Evolutionary conservation across 2,329 filamentous ascomycete genomes (phyloP), one percentile per base, ranked within the genome.

Genomic region (Ramularia endophylla): DNA sequence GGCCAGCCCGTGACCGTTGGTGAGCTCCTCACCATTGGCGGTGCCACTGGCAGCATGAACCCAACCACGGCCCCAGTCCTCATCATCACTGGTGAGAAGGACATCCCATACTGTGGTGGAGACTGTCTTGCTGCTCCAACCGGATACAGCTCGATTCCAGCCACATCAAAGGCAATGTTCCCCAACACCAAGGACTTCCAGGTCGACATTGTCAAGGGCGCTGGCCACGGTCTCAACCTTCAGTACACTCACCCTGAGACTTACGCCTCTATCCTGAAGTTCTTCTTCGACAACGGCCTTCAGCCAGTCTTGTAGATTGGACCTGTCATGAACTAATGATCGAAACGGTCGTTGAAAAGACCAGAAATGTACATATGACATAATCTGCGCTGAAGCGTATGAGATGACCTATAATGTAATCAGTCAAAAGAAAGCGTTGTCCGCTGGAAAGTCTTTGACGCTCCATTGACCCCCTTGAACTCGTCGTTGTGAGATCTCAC

Each of bases 81-180:
- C 33, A 67, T 83, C 36, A 68, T 83, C 43, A 81, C 77, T 22
- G 78, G 79, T 43, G 73, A 80, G 36, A 71, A 74, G 12, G 60
- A 63, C 36, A 40, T 61, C 8, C 58, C 58, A 5, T 83, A 78
- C 59, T 83, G 80, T 44, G 80, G 78, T 3, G 75, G 77, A 18
- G 72, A 82, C 58, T 83, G 78, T 62, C 54, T 65, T 3, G 64
- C 60, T 15, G 43, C 54, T 15, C 51, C 55, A 5, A 74, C 70
- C 0, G 65, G 62, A 11, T 50, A 62, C 39, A 51, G 60, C 1
- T 69, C 65, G 19, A 67, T 78, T 31, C 70, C 73, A 1, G 70
- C 65, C 8, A 56, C 58, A 16, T 71, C 70, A 0, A 56, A 51
- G 37, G 70, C 65, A 8, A 56, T 56, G 18, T 75, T 78, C 51